Conservation (phyloP, 148 eudicot species). For the Silene latifolia region DNA sequence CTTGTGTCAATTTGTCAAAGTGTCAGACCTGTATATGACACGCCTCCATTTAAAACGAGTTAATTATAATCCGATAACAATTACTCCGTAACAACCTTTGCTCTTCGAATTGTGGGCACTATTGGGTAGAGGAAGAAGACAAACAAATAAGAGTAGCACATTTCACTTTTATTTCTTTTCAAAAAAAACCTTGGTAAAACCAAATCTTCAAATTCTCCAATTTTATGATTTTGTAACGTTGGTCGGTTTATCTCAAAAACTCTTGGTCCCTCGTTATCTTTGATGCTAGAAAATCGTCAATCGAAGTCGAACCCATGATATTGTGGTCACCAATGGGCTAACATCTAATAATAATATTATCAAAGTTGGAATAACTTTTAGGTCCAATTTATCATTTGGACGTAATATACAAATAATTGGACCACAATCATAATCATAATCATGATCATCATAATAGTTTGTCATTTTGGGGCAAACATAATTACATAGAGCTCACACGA, state of each 20-base stretch:
- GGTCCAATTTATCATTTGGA: constrained; percentile 22
- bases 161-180: constrained; percentile 8
- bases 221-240: constrained; percentile 5
- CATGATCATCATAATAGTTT: constrained; percentile 18
- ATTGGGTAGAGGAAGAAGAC: constrained; percentile 2
- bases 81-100: no score
- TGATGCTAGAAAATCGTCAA: not conserved
- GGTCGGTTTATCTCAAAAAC: constrained; percentile 14
- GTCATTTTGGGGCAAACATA: constrained; percentile 32
- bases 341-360: not conserved
- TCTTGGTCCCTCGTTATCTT: constrained; percentile 23
- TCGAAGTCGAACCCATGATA: not conserved
- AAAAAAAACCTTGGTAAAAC: not conserved
- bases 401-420: constrained; percentile 12
- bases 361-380: constrained; percentile 20
- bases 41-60: no score
- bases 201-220: constrained; percentile 5
- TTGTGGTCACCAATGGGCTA: constrained; percentile 24
- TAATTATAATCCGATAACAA: no score
- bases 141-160: not conserved
- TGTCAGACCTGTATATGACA: no score
- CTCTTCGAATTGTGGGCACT: not conserved
- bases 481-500: constrained; percentile 8
- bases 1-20: no score
- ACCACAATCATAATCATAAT: constrained; percentile 14